Percentiles rank a stretch among this genome's conserved stretches.
phyloP scores from a whole-genome alignment of 2,329 filamentous ascomycete species.

The Phaeoacremonium minimum region DNA sequence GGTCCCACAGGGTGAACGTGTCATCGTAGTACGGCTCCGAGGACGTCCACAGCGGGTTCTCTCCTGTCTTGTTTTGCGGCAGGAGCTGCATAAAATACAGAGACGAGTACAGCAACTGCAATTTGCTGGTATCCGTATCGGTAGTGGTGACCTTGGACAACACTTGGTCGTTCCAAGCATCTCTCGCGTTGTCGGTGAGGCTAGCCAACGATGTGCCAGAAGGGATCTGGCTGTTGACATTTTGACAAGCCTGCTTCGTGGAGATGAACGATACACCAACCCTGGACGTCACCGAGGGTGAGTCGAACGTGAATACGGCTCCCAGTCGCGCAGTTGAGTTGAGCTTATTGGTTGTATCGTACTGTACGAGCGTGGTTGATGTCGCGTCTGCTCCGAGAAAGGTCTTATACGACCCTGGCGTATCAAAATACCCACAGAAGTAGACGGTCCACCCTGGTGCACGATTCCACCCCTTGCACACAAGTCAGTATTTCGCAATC shows the following conservation, averaged over 20 bases:
- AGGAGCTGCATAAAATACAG: conserved; percentile 68
- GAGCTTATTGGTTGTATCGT: conserved; percentile 22
- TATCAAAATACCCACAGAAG: conserved; percentile 59
- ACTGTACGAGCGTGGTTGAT: conserved; percentile 23
- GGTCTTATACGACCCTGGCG: conserved; percentile 35
- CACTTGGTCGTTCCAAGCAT: conserved; percentile 57
- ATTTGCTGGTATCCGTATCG: conserved; percentile 47
- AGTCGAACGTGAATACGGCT: conserved; percentile 50
- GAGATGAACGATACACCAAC: conserved; percentile 70
- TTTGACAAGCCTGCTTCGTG: conserved; percentile 51
- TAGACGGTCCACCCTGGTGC: conserved; percentile 59
- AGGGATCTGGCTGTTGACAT: conserved; percentile 53
- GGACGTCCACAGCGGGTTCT: conserved; percentile 64
- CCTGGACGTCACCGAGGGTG: conserved; percentile 43
- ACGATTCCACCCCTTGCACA: conserved; percentile 55
- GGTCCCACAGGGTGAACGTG: conserved; percentile 65
- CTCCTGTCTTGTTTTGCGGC: conserved; percentile 66
- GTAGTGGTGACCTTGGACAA: conserved; percentile 61
- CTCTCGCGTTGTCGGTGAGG: conserved; percentile 41
- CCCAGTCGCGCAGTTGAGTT: conserved; percentile 36
- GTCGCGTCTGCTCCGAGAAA: conserved; percentile 32
- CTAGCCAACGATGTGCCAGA: conserved; percentile 31
- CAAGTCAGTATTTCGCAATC: conserved; percentile 4
- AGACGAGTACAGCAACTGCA: conserved; percentile 61
- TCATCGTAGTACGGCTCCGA: conserved; percentile 68